Evolutionary conservation across 495 filamentous ascomycete genomes (phyloP).

Genomic region (Aspergillus sclerotioniger): DNA sequence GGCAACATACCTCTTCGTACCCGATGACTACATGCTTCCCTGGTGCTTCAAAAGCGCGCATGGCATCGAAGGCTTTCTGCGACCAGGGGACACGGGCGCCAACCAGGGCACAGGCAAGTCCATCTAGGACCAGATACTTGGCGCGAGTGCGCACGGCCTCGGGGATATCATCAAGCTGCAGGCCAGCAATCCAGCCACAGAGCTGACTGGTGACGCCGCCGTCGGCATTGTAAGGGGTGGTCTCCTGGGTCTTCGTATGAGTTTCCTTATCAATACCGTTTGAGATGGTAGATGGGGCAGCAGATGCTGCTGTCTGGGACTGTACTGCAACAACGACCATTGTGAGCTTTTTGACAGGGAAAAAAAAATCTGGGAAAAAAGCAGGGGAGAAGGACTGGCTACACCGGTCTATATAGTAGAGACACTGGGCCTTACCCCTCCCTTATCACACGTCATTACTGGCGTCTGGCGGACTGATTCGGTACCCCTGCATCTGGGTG

Average conservation of each 20-base stretch:
- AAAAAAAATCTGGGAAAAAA: background rate
- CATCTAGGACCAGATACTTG: conserved; percentile 1
- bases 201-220: background rate
- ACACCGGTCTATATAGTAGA: no score
- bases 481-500: no score
- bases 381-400: no score
- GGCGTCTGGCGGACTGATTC: no score
- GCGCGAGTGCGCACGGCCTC: background rate
- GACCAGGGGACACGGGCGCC: conserved; percentile 1
- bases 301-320: background rate
- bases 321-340: background rate
- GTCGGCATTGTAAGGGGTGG: background rate
- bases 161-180: background rate
- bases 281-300: background rate
- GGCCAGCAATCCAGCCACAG: background rate
- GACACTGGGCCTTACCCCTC: no score
- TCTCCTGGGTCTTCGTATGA: background rate
- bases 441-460: no score
- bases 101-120: background rate
- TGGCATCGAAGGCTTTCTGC: background rate
- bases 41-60: background rate
- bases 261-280: background rate
- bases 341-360: background rate
- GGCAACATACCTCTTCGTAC: background rate
- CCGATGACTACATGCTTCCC: background rate